Base-by-base conservation (phyloP, 371 early-diverging fungal genomes). In the Mucor mucedo region DNA sequence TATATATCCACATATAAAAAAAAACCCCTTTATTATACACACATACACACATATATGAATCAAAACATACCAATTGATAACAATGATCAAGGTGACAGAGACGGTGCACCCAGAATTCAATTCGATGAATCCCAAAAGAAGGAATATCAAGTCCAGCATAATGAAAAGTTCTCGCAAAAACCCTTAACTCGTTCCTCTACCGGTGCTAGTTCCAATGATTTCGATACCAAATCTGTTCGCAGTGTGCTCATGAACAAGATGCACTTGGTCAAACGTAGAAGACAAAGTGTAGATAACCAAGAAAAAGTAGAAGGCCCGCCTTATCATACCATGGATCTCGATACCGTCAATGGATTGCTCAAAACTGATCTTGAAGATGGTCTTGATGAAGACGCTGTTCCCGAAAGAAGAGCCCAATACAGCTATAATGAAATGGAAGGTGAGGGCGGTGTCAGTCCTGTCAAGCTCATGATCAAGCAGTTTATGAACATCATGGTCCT, bases 401-500 rank as follows among this genome's bases (percentile, higher is more conserved):
- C 80, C 38, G 71, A 64, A 33, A 82, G 88, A 27, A 75, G 75
- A 41, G 65, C 72, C 0, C 78, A 87, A 38, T 82, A 88, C 58
- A 93, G 93, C 1, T 60, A 68, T 21, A 95, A 95, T 76, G 84
- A 86, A 68, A 81, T 95, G 66, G 69, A 77, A 57, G 80, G 95
- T 76, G 73, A 88, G 79, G 77, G 90, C 65, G 80, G 91, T 70
- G 72, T 92, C 63, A 75, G 76, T 69, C 77, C 84, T 11, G 66
- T 85, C 60, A 85, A 84, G 68, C 84, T 94, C 69, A 65, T 95
- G 30, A 60, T 91, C 68, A 82, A 84, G 32, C 95, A 95, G 66
- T 70, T 94, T 48, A 73, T 89, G 55, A 94, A 95, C 63, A 81
- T 92, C 65, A 89, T 95, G 93, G 88, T 92, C 11, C 60, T 94